phyloP scores from a whole-genome alignment of 202 grass and related monocot species.

The Schoenoplectus tabernaemontani region DNA sequence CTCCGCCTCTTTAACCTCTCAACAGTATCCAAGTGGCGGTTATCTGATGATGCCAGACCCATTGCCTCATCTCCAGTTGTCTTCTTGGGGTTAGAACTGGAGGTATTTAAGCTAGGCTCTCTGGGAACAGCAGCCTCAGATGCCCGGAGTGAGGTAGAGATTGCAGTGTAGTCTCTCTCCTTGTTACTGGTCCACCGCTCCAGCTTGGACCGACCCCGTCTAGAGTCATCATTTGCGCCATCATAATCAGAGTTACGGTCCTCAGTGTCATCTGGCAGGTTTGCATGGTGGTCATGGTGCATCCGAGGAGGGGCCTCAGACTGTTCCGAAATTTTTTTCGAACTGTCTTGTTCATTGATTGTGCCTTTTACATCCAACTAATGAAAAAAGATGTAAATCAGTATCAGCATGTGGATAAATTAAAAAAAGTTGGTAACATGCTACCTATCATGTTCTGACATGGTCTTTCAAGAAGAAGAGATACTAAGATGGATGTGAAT shows the following conservation, averaged over 20 bases:
- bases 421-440: not conserved
- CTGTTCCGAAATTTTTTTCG: conserved; percentile 29
- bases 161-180: conserved; percentile 67
- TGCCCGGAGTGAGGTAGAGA: conserved; percentile 29
- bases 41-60: conserved; percentile 48
- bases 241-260: conserved; percentile 57
- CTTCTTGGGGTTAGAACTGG: conserved; percentile 39
- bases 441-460: not conserved
- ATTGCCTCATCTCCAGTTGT: conserved; percentile 31
- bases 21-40: conserved; percentile 79
- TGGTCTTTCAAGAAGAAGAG: not conserved
- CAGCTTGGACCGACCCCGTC: conserved; percentile 84
- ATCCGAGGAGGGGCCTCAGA: conserved; percentile 20
- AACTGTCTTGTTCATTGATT: conserved; percentile 40
- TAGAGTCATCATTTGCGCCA: conserved; percentile 63
- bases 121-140: conserved; percentile 30
- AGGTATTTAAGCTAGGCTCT: not conserved
- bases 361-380: conserved; percentile 57
- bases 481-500: not conserved
- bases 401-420: not conserved
- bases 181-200: conserved; percentile 96
- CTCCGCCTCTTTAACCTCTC: conserved; percentile 89
- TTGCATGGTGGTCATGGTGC: not conserved
- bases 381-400: conserved; percentile 18
- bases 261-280: conserved; percentile 47